These are phyloP conservation scores for Ophidiomyces ophidiicola DNA, from an alignment of 2,329 filamentous ascomycete species.

Conservation along the genomic window DNA sequence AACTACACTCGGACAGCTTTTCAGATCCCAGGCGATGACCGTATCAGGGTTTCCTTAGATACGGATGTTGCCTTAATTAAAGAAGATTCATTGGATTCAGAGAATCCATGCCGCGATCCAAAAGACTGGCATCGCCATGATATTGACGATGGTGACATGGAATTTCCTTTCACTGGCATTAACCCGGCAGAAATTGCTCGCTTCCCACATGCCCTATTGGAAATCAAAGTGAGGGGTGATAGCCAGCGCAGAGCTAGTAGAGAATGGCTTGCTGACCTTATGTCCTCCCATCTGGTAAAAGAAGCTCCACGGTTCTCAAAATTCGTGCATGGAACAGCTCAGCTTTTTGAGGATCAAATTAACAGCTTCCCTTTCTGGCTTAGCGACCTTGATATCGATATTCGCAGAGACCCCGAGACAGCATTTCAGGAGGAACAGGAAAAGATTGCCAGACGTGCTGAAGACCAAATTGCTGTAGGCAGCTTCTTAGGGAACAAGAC, in stretches of 20 bases:
- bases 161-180: slow-evolving; percentile 76
- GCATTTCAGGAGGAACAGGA: slow-evolving; percentile 89
- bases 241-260: slow-evolving; percentile 47
- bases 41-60: slow-evolving; percentile 83
- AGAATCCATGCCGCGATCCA: slow-evolving; percentile 79
- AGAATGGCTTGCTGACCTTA: slow-evolving; percentile 82
- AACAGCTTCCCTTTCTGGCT: slow-evolving; percentile 97
- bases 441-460: slow-evolving; percentile 63
- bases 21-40: slow-evolving; percentile 85
- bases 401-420: slow-evolving; percentile 78
- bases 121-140: slow-evolving; percentile 83
- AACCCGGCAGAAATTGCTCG: slow-evolving; percentile 82
- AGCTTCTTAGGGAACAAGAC: slow-evolving; percentile 58
- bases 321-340: slow-evolving; percentile 85
- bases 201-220: slow-evolving; percentile 82
- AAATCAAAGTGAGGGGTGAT: slow-evolving; percentile 71
- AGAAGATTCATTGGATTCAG: slow-evolving; percentile 59
- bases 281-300: slow-evolving; percentile 84
- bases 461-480: slow-evolving; percentile 80
- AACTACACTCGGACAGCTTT: slow-evolving; percentile 93
- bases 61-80: slow-evolving; percentile 81
- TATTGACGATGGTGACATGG: slow-evolving; percentile 70
- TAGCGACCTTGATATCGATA: slow-evolving; percentile 79
- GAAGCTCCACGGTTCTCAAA: slow-evolving; percentile 87
- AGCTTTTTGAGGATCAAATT: slow-evolving; percentile 88